Conservation (phyloP, 257 asterid species). For the Henckelia pumila region DNA sequence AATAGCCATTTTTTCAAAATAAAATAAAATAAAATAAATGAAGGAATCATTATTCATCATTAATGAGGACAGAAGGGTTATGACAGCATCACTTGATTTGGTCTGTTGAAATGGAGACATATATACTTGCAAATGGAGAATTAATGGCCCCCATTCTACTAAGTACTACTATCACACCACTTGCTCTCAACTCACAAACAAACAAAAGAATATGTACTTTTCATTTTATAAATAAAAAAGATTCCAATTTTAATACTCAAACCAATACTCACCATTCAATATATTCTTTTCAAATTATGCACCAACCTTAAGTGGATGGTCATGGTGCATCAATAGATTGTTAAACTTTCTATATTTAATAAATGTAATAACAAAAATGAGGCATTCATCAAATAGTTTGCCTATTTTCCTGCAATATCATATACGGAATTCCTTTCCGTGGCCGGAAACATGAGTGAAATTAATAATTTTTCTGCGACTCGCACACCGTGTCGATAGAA, state of each 20-base stretch:
- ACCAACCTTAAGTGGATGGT: not conserved
- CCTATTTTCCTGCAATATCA: no score
- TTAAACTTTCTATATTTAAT: no score
- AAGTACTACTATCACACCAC: conserved; percentile 29
- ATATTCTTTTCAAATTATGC: not conserved
- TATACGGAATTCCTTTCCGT: no score
- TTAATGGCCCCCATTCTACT: conserved; percentile 37
- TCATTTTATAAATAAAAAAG: no score
- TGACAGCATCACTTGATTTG: conserved; percentile 54
- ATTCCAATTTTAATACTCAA: conserved; percentile 15
- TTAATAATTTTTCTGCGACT: no score
- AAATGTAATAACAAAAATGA: no score
- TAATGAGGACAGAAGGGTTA: conserved; percentile 9
- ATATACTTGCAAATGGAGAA: conserved; percentile 24
- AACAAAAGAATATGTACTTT: conserved; percentile 19
- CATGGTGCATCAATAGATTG: not conserved
- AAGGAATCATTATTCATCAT: no score
- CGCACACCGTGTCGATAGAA: no score
- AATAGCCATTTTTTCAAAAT: no score
- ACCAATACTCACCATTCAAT: conserved; percentile 17
- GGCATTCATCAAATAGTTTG: no score
- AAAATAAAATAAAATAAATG: no score
- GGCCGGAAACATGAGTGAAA: no score
- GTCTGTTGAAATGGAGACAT: conserved; percentile 52
- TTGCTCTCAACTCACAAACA: conserved; percentile 19